phyloP scores from a whole-genome alignment of 1,284 basidiomycete genomes.

The Puccinia novopanici region DNA sequence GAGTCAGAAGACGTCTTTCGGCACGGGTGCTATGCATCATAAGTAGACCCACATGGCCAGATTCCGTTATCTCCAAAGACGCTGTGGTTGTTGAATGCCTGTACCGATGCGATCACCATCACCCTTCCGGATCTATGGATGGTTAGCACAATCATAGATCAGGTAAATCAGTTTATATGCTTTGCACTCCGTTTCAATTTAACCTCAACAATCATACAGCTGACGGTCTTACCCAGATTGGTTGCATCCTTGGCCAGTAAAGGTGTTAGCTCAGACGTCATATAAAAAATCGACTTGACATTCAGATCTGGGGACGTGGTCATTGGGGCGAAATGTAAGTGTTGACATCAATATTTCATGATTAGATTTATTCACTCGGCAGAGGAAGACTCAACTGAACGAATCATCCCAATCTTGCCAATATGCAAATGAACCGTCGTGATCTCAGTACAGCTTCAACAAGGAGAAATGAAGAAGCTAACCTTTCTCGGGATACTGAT shows the following conservation, averaged over 20 bases:
- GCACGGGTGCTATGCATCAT: no score
- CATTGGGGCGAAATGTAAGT: no score
- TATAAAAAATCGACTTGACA: constrained; percentile 50
- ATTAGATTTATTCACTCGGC: background rate
- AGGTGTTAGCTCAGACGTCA: constrained; percentile 44
- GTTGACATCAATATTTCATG: no score
- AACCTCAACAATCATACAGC: no score
- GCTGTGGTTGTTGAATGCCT: constrained; percentile 56
- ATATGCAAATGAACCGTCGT: background rate
- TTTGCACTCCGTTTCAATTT: no score
- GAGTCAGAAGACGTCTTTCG: no score
- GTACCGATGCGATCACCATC: constrained; percentile 58
- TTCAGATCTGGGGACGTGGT: constrained; percentile 45
- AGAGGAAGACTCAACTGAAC: constrained; percentile 31
- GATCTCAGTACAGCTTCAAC: no score
- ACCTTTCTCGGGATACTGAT: constrained; percentile 48
- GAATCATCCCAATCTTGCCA: constrained; percentile 44
- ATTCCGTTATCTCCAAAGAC: constrained; percentile 55
- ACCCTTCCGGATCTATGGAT: constrained; percentile 56
- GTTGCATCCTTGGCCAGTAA: no score
- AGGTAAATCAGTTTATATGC: background rate
- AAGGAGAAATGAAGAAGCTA: background rate
- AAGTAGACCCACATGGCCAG: constrained; percentile 56
- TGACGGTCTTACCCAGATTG: constrained; percentile 47
- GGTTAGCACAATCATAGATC: background rate